Evolutionary conservation across 1,139 yeast genomes (phyloP), one percentile per base, ranked within the genome.

Genomic region (Diutina siamensis): DNA sequence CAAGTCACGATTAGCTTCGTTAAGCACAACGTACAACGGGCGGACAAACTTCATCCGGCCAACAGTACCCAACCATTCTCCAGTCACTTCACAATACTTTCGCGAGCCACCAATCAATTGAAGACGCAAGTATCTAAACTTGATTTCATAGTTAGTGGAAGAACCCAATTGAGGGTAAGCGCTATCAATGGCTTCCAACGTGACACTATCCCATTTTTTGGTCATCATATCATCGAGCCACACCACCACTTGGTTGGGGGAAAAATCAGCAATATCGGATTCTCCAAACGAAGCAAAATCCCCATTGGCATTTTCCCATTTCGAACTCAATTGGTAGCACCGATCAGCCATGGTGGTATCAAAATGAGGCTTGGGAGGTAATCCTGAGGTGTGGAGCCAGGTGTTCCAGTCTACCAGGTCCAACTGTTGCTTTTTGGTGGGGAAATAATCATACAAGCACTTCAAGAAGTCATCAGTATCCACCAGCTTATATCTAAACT

Each of bases 301-400:
- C 3, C 46, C 49, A 5, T 47, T 47, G 13, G 46, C 44, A 25
- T 48, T 44, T 1, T 55, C 52, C 68, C 68, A 64, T 50, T 54
- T 57, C 12, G 53, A 53, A n/a, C 56, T 64, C 36, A 61, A 56
- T 12, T 35, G 42, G 48, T 60, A 62, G 36, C 64, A 63, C 50
- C 58, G 61, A 47, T 58, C 61, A 1, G 67, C 68, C 48, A 65
- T 57, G 8, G 63, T 59, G 9, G 62, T 55, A 47, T 65, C 68
- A 45, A 60, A 63, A 3, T 53, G 44, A 13, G 68, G 68, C 27
- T 50, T 48, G 31, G 63, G 64, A 1, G 67, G 67, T 44, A 64
- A 52, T 1, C 68, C 70, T 33, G 58, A 48, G 4, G 55, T 59
- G 49, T 54, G 61, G 19, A 65, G 53, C 68, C 68, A 64, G 18